Percentiles rank a stretch among this genome's conserved stretches.
Evolutionary conservation across 1,284 basidiomycete species (phyloP).

Genomic region (Leccinum angustisporum): DNA sequence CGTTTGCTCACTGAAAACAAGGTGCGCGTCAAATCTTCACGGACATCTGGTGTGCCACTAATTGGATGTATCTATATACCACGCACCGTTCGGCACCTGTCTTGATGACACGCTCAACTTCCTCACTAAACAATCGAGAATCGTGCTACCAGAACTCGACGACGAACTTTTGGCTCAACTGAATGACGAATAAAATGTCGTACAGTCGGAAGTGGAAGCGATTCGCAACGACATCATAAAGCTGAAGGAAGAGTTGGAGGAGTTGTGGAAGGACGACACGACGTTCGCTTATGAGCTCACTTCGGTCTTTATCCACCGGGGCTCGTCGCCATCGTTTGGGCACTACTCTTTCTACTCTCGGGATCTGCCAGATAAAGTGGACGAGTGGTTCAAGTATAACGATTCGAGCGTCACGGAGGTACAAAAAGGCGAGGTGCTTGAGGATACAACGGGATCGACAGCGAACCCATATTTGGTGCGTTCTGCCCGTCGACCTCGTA

Average conservation of each 20-base stretch:
- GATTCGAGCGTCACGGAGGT: constrained; percentile 80
- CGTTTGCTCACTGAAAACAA: constrained; percentile 68
- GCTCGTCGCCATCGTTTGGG: constrained; percentile 78
- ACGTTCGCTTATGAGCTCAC: constrained; percentile 86
- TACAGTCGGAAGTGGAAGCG: constrained; percentile 61
- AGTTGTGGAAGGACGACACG: constrained; percentile 72
- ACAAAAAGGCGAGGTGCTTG: constrained; percentile 73
- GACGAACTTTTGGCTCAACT: constrained; percentile 52
- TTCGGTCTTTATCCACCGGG: constrained; percentile 95
- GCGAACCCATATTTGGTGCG: constrained; percentile 82
- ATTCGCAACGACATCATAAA: constrained; percentile 54
- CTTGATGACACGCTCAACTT: constrained; percentile 57
- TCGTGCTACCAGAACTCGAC: constrained; percentile 50
- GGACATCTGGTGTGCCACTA: not conserved
- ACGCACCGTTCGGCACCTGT: constrained; percentile 54
- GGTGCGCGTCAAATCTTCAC: constrained; percentile 40
- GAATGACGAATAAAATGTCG: constrained; percentile 48
- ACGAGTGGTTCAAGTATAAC: constrained; percentile 95
- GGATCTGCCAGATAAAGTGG: constrained; percentile 69
- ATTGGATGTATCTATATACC: constrained; percentile 37
- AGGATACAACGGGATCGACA: constrained; percentile 77
- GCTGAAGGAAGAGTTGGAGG: constrained; percentile 73
- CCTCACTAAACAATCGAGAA: constrained; percentile 46
- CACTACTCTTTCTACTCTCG: constrained; percentile 91
- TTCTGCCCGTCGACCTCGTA: constrained; percentile 11